Percentiles rank a stretch among this genome's conserved stretches.
Conservation (phyloP, 2,329 filamentous ascomycete species). For the Aaosphaeria pasadenensis region DNA sequence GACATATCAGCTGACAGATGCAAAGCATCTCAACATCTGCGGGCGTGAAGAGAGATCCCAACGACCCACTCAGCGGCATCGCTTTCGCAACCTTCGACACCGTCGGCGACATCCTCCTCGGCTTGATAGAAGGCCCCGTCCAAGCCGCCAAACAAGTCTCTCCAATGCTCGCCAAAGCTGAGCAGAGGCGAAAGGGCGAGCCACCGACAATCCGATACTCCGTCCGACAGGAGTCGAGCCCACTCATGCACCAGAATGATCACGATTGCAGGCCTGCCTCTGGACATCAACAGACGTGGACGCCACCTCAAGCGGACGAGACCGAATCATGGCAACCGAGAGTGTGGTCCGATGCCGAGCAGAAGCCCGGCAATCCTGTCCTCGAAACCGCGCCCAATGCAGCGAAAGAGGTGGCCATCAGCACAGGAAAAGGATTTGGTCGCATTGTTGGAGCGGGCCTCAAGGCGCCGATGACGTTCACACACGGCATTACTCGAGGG, state of each 20-base stretch:
- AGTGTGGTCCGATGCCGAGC: background rate
- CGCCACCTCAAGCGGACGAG: background rate
- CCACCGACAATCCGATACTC: background rate
- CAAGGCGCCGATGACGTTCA: constrained; percentile 77
- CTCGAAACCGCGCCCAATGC: constrained; percentile 5
- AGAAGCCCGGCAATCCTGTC: background rate
- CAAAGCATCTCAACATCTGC: constrained; percentile 11
- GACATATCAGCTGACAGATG: no score
- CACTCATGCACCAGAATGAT: background rate
- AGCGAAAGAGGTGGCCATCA: constrained; percentile 55
- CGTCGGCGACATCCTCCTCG: constrained; percentile 16
- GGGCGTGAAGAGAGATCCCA: constrained; percentile 16
- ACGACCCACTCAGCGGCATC: constrained; percentile 18
- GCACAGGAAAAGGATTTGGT: constrained; percentile 62
- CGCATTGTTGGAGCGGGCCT: constrained; percentile 68
- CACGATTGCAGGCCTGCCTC: background rate
- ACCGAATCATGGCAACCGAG: background rate
- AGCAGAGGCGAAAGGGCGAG: constrained; percentile 1
- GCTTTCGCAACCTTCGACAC: constrained; percentile 19
- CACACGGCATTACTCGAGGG: constrained; percentile 73
- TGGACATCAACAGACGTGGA: background rate
- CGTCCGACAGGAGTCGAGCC: background rate
- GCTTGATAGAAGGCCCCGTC: constrained; percentile 18
- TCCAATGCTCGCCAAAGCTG: constrained; percentile 5
- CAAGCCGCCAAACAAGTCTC: constrained; percentile 14